Conservation (phyloP, 1,284 basidiomycete species). For the Apiotrichum domesticum region DNA sequence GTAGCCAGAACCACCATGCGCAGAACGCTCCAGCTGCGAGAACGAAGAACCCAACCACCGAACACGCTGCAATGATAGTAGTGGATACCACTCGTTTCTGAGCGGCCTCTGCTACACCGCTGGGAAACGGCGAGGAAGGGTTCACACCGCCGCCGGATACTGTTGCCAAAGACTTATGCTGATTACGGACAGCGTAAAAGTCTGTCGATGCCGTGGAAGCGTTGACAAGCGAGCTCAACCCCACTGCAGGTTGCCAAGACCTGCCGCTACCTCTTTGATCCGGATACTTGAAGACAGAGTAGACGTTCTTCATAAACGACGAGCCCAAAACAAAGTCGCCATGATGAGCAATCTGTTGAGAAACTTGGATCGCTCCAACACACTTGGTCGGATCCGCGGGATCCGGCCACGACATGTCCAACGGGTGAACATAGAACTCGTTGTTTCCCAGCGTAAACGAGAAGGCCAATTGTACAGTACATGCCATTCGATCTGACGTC, state of each 20-base stretch:
- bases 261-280: conserved; percentile 21
- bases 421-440: conserved; percentile 39
- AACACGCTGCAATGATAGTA: conserved; percentile 35
- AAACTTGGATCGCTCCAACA: conserved; percentile 43
- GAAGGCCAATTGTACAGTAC: conserved; percentile 36
- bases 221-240: conserved; percentile 39
- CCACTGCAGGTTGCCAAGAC: conserved; percentile 43
- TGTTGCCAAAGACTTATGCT: conserved; percentile 29
- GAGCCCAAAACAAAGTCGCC: conserved; percentile 46
- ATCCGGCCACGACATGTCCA: conserved; percentile 44
- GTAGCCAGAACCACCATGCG: conserved; percentile 45
- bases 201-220: conserved; percentile 37
- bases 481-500: conserved; percentile 41
- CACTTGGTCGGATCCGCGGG: conserved; percentile 31
- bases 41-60: conserved; percentile 40
- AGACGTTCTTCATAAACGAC: conserved; percentile 46
- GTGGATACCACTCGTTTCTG: conserved; percentile 26
- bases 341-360: conserved; percentile 21
- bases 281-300: conserved; percentile 45
- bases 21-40: conserved; percentile 38
- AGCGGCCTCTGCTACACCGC: conserved; percentile 11
- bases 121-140: conserved; percentile 2
- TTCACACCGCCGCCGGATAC: conserved; percentile 22
- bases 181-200: conserved; percentile 42
- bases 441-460: conserved; percentile 36